These are phyloP conservation scores for Colletotrichum brevisporum DNA, from an alignment of 2,329 filamentous ascomycete genomes.

Conservation along the genomic window DNA sequence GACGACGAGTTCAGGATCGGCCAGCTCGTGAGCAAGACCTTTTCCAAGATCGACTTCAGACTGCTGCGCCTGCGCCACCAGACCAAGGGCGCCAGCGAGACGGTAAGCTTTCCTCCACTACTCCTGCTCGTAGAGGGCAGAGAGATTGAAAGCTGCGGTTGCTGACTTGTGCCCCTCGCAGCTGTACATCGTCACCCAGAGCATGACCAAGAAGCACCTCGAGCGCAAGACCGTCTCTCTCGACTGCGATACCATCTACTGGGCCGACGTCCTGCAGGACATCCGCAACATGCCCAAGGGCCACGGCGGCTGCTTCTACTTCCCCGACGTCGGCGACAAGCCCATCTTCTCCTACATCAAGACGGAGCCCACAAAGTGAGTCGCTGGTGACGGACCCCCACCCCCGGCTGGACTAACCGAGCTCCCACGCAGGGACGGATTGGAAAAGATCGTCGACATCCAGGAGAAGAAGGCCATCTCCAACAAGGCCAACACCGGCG, in stretches of 20 bases:
- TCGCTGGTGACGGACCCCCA: neutral
- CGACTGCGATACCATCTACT: conserved; percentile 52
- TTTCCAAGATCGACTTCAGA: conserved; percentile 45
- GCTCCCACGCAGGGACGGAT: conserved; percentile 30
- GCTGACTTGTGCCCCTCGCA: conserved; percentile 25
- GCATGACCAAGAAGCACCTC: conserved; percentile 48
- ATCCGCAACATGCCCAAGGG: conserved; percentile 45
- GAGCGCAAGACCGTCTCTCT: conserved; percentile 47
- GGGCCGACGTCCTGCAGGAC: conserved; percentile 47
- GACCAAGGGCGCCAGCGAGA: conserved; percentile 49
- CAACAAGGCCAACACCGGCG: conserved; percentile 48
- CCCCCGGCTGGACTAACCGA: conserved; percentile 3
- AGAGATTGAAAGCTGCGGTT: neutral
- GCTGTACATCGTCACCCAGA: conserved; percentile 49
- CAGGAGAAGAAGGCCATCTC: conserved; percentile 49
- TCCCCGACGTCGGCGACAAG: conserved; percentile 47
- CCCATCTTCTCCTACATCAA: conserved; percentile 50
- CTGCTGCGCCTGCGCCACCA: conserved; percentile 46
- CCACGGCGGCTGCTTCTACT: conserved; percentile 47
- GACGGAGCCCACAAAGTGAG: conserved; percentile 43
- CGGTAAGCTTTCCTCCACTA: conserved; percentile 39
- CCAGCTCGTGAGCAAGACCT: conserved; percentile 46
- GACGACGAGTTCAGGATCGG: conserved; percentile 49
- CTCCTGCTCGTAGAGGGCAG: conserved; percentile 6
- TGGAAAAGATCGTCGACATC: conserved; percentile 47